phyloP scores from a whole-genome alignment of 148 eudicot genomes.

The Cornus kousa region DNA sequence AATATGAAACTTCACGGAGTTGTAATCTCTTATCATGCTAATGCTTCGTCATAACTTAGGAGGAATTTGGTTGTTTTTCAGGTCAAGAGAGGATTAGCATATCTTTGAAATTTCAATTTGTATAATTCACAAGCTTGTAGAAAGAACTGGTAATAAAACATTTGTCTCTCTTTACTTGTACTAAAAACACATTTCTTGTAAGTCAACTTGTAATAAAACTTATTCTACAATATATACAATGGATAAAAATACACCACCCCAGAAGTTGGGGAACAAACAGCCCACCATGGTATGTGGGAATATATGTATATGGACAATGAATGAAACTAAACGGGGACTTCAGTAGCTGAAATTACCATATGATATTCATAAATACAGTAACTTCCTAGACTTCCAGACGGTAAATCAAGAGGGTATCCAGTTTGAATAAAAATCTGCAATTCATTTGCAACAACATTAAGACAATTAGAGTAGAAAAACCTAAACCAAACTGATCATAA shows the following conservation, averaged over 20 bases:
- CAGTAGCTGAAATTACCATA: constrained; percentile 48
- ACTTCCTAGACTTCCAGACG: constrained; percentile 98
- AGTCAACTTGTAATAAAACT: neutral
- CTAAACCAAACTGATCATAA: neutral
- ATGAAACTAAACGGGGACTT: neutral
- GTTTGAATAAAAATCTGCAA: constrained; percentile 97
- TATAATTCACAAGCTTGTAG: neutral
- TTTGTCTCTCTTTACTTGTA: neutral
- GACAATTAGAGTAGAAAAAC: constrained; percentile 8
- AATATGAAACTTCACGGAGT: neutral
- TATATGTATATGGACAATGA: neutral
- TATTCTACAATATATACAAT: neutral
- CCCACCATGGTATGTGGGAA: neutral
- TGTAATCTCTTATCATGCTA: neutral
- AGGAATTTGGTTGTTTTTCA: neutral
- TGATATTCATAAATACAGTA: constrained; percentile 97
- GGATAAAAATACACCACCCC: neutral
- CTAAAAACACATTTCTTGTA: neutral
- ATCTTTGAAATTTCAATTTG: neutral
- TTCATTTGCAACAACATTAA: constrained; percentile 12
- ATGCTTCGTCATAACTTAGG: neutral
- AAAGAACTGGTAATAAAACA: no score
- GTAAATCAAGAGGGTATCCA: constrained; percentile 96
- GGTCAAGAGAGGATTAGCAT: neutral
- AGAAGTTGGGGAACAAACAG: constrained; percentile 4